Conservation (phyloP, 2,329 filamentous ascomycete species). For the Knoxdaviesia capensis region DNA sequence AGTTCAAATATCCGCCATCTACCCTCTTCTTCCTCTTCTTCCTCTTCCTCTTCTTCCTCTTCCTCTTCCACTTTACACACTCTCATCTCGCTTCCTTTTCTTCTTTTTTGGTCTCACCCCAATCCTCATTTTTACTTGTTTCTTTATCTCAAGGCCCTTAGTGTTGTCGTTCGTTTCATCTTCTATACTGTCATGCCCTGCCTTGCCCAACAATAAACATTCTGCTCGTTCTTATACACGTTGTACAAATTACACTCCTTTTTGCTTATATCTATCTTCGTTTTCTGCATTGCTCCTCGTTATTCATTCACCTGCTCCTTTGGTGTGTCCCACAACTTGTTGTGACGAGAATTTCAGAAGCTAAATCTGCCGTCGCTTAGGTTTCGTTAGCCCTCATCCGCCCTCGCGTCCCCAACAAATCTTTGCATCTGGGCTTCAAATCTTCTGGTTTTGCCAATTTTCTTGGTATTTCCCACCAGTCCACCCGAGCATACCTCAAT, state of each 20-base stretch:
- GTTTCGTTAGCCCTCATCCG: too few relatives aligned
- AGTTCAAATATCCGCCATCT: background rate
- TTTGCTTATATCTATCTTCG: background rate
- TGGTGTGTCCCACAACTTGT: background rate
- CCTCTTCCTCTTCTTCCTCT: background rate
- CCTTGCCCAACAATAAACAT: too few relatives aligned
- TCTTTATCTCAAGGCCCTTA: background rate
- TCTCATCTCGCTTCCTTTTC: conserved; percentile 1
- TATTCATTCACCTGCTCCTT: background rate
- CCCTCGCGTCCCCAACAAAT: too few relatives aligned
- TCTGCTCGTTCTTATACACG: too few relatives aligned
- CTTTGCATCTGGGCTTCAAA: too few relatives aligned
- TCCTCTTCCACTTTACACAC: background rate
- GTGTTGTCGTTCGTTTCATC: too few relatives aligned
- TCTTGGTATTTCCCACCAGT: too few relatives aligned
- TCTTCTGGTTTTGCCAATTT: too few relatives aligned
- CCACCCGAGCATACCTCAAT: too few relatives aligned
- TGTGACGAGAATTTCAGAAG: background rate
- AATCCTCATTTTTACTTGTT: background rate
- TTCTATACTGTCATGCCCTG: too few relatives aligned
- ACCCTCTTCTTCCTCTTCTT: background rate
- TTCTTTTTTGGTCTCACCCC: background rate
- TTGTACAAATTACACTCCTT: too few relatives aligned
- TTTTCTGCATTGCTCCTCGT: background rate
- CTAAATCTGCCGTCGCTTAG: too few relatives aligned